Evolutionary conservation across 73 alveolate species (phyloP), one percentile per base, ranked within the genome.

Genomic region (Paramecium pentaurelia): DNA sequence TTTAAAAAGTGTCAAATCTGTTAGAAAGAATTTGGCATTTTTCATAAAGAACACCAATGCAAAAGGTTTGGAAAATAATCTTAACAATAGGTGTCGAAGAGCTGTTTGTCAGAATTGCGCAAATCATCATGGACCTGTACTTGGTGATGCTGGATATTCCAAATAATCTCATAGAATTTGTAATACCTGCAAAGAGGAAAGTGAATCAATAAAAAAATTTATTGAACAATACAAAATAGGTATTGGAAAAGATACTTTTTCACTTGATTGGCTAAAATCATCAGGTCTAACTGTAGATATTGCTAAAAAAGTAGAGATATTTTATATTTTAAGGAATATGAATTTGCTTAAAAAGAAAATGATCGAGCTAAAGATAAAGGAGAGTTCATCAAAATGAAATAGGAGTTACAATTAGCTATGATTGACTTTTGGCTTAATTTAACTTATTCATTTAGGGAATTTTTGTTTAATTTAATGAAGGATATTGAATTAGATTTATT

Each of bases 121-220:
- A 18, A 16, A 40, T 6, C 49, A 20, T 40, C 38, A 80, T 44
- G 34, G 51, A 20, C 14, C 9, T 20, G 20, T 38, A 16, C 30
- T 12, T 45, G 20, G 22, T 28, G 47, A 47, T 0, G 22, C 47
- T 44, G 44, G 44, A 3, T 25, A 40, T 7, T n/a, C 42, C 25
- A 80, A 80, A 36, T 34, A 11, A 27, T 10, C 91, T 3, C 42
- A 27, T 6, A 42, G 73, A 49, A 49, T 44, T n/a, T 80, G 91
- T 47, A 80, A 80, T 80, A 22, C 47, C 14, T 80, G 91, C 14
- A 80, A 80, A 6, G 91, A 80, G 22, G 91, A 44, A 11, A 49
- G 44, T 20, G 73, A 80, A 18, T 45, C 30, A 12, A 80, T 80
- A 3, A 80, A 80, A 27, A 80, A 25, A 18, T 80, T 80, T 25